Evolutionary conservation across 2,329 filamentous ascomycete species (phyloP).

Genomic region (Talaromyces sp.): DNA sequence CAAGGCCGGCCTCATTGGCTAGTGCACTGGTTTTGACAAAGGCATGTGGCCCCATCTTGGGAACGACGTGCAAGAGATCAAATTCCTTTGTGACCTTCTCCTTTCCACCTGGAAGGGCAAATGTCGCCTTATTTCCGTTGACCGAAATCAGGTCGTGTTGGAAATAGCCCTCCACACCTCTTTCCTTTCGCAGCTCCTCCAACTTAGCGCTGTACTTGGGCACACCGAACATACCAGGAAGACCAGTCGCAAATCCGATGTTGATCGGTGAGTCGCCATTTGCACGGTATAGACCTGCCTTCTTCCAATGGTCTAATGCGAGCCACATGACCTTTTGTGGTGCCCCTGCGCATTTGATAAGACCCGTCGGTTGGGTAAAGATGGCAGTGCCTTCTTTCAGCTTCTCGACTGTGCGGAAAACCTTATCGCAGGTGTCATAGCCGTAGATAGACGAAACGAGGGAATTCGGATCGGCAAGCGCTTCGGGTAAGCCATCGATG

Average conservation of each 20-base stretch:
- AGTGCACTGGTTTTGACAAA: slow-evolving; percentile 51
- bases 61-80: slow-evolving; percentile 53
- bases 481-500: slow-evolving; percentile 54
- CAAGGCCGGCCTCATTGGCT: slow-evolving; percentile 52
- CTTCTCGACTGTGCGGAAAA: slow-evolving; percentile 44
- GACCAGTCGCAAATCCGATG: slow-evolving; percentile 52
- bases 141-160: slow-evolving; percentile 52
- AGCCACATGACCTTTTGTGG: slow-evolving; percentile 61
- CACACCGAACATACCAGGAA: slow-evolving; percentile 56
- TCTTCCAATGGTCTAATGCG: slow-evolving; percentile 55
- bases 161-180: slow-evolving; percentile 55
- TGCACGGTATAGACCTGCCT: slow-evolving; percentile 46
- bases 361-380: slow-evolving; percentile 56
- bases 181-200: slow-evolving; percentile 49
- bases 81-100: slow-evolving; percentile 44
- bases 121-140: slow-evolving; percentile 50
- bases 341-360: slow-evolving; percentile 57
- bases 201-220: slow-evolving; percentile 54
- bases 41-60: slow-evolving; percentile 54
- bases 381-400: slow-evolving; percentile 49
- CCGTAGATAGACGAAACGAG: slow-evolving; percentile 55
- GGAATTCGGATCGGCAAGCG: slow-evolving; percentile 44
- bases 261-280: slow-evolving; percentile 39
- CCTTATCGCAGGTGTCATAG: slow-evolving; percentile 53
- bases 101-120: slow-evolving; percentile 41